Base-by-base conservation (phyloP, 2,329 filamentous ascomycete species). In the Ophiostoma fasciatum region DNA sequence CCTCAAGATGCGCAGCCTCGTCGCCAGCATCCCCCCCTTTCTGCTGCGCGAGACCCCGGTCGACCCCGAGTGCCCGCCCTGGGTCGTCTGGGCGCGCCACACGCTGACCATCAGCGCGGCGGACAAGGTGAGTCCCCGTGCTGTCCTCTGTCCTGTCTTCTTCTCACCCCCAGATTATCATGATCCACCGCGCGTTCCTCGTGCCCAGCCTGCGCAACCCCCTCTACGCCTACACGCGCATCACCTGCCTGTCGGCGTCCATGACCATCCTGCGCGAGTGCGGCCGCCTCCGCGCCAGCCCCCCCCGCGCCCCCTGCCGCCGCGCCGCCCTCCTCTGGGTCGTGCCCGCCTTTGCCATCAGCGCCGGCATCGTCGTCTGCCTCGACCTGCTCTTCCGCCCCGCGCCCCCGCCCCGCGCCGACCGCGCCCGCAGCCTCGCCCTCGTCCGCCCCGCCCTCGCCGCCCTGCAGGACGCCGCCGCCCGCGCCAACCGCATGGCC, bases 211-310 rank as follows among this genome's bases (percentile, higher is more conserved):
- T 51, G 46, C 51, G 45, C 35, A 53, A 56, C 25, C 45, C 49
- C 1, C 50, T 43, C 14, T 58, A 55, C 31, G 44, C 36, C 17
- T 53, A 54, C 12, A 56, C 56, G 2, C 46, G 57, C 10, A 42
- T 48, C 7, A 59, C 55, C 1, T 60, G 56, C 33, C 46, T 58
- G 11, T 52, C 56, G 0, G 56, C 57, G 3, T 51, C 56, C 13
- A 57, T 54, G 47, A 59, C 57, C 2, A 60, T 60, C 31, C 41
- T 60, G n/a, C n/a, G n/a, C n/a, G n/a, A n/a, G n/a, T n/a, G n/a
- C n/a, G n/a, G n/a, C n/a, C n/a, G n/a, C n/a, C n/a, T n/a, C n/a
- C n/a, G n/a, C n/a, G n/a, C n/a, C n/a, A n/a, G n/a, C n/a, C n/a
- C n/a, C n/a, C n/a, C n/a, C n/a, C n/a, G n/a, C n/a, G n/a, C n/a